Evolutionary conservation across 495 filamentous ascomycete genomes (phyloP).

Genomic region (Hypoxylon rickii): DNA sequence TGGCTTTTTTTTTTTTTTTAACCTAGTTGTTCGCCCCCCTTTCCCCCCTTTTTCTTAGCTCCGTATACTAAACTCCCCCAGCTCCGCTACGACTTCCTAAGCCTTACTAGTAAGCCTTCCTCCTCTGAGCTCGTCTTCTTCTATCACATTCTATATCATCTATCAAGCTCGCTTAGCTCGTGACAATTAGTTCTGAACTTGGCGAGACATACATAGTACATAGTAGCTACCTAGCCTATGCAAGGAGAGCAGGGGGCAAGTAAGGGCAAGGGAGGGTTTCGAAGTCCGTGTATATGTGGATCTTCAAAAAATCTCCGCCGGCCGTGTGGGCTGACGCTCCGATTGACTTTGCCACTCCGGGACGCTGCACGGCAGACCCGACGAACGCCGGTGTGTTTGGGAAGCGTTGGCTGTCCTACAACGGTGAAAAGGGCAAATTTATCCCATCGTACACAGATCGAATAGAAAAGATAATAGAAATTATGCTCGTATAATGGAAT

Average conservation of each 20-base stretch:
- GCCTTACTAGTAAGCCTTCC: background rate
- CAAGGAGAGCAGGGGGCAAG: background rate
- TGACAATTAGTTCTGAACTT: no score
- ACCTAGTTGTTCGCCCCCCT: background rate
- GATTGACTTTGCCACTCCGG: constrained; percentile 25
- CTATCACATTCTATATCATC: background rate
- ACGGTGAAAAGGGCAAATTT: background rate
- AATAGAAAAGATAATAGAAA: no score
- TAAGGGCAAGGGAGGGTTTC: no score
- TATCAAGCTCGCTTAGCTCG: no score
- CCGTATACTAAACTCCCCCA: background rate
- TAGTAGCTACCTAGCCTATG: no score
- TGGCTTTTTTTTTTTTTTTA: no score
- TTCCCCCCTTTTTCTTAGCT: constrained; percentile 7
- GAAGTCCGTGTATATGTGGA: constrained; percentile 2
- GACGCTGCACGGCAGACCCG: constrained; percentile 5
- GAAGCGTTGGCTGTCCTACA: no score
- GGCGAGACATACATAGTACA: no score
- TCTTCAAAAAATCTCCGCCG: constrained; percentile 8
- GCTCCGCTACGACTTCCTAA: background rate
- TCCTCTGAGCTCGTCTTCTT: background rate
- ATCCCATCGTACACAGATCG: no score
- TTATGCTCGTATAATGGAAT: no score
- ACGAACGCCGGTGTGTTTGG: background rate
- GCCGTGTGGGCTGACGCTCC: constrained; percentile 22